Evolutionary conservation across 257 asterid species (phyloP).

Genomic region (Solanum piurae): DNA sequence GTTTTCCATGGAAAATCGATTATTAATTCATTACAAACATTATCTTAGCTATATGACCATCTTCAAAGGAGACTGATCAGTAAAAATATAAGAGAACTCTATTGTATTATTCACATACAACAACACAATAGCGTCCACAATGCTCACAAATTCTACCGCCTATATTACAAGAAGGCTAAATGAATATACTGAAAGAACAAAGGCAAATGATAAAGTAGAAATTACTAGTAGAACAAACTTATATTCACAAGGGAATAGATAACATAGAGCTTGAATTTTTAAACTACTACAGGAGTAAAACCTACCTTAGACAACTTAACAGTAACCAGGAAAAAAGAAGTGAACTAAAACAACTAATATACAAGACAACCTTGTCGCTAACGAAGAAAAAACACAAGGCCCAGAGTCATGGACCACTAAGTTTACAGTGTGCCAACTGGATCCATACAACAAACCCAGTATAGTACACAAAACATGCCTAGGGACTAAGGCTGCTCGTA

Average conservation of each 20-base stretch:
- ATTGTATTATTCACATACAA: not conserved
- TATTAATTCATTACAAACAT: too few relatives aligned
- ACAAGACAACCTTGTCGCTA: slow-evolving; percentile 13
- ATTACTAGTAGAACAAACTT: not conserved
- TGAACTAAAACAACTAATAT: slow-evolving; percentile 7
- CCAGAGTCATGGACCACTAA: not conserved
- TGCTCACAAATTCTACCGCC: too few relatives aligned
- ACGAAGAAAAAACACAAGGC: not conserved
- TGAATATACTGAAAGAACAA: not conserved
- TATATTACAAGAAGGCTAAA: too few relatives aligned
- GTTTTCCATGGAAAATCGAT: not conserved
- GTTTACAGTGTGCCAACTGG: slow-evolving; percentile 8
- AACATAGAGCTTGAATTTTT: not conserved
- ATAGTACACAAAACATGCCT: not conserved
- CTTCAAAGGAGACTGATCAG: not conserved
- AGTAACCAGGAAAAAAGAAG: not conserved
- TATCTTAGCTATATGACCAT: not conserved
- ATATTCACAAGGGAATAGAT: not conserved
- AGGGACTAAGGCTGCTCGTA: not conserved
- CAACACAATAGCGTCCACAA: not conserved
- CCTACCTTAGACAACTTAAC: not conserved
- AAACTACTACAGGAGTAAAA: not conserved
- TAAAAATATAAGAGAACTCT: too few relatives aligned
- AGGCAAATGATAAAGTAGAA: not conserved
- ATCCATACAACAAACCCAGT: slow-evolving; percentile 5